phyloP scores from a whole-genome alignment of 2,329 filamentous ascomycete species.

The Arachnomyces sp. region DNA sequence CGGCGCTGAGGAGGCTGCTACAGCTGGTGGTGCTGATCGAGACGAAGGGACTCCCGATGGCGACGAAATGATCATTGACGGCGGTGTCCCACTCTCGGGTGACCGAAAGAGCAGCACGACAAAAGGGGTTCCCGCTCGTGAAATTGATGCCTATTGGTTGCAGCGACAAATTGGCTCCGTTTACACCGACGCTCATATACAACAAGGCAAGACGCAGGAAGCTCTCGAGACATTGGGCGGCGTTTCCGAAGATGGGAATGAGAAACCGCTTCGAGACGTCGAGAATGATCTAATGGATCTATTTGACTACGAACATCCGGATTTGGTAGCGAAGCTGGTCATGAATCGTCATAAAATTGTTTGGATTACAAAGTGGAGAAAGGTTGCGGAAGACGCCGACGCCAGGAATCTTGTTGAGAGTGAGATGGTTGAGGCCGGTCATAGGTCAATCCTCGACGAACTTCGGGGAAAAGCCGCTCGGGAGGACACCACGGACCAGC shows the following conservation, averaged over 20 bases:
- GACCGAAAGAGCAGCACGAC: constrained; percentile 39
- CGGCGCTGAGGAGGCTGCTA: constrained; percentile 43
- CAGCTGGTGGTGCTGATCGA: constrained; percentile 37
- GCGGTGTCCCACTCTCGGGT: constrained; percentile 35
- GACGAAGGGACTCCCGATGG: constrained; percentile 40
- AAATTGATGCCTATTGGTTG: constrained; percentile 96
- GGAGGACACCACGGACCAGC: constrained; percentile 49
- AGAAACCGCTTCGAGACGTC: constrained; percentile 80
- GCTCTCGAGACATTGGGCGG: constrained; percentile 77
- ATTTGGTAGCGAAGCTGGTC: constrained; percentile 83
- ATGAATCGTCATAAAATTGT: constrained; percentile 89
- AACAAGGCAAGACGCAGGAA: constrained; percentile 83
- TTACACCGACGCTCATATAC: constrained; percentile 84
- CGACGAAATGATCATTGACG: constrained; percentile 79
- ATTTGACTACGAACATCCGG: constrained; percentile 94
- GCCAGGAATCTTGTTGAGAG: constrained; percentile 70
- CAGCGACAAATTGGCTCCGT: constrained; percentile 83
- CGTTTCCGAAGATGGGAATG: constrained; percentile 63
- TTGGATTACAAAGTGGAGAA: constrained; percentile 84
- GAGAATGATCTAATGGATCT: constrained; percentile 98
- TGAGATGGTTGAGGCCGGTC: constrained; percentile 83
- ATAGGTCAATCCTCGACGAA: constrained; percentile 80
- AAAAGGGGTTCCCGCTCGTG: constrained; percentile 65
- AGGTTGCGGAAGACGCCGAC: constrained; percentile 66
- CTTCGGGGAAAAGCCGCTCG: constrained; percentile 61